Base-by-base conservation (phyloP, 2,329 filamentous ascomycete species). In the Ceratocystis diversiconidia region DNA sequence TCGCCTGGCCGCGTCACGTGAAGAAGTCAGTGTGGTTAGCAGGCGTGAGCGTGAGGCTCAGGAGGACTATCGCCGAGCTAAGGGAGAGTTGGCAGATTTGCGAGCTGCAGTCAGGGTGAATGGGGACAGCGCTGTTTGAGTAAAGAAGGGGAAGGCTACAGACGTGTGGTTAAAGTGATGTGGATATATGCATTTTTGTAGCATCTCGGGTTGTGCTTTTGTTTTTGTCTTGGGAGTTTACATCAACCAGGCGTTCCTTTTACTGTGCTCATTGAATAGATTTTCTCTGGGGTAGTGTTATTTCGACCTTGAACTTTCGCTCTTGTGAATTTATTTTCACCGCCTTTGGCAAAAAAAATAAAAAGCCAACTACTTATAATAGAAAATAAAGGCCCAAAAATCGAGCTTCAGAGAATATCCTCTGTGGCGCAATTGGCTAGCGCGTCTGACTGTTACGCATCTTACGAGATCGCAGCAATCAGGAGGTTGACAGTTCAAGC, bases 1-100 rank as follows among this genome's bases (percentile, higher is more conserved):
- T 65, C 81, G 94, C 36, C 77, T 97, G 63, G 88, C 88, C 70
- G 80, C 81, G 10, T 76, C 96, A 66, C 83, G 91, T 62, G 87
- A 89, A n/a, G 91, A 96, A 74, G 91, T 96, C 25, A 82, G 80
- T 5, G 89, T 89, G 70, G 82, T 97, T 8, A 89, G 85, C 70
- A 84, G 84, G 70, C 80, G 92, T 69, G 92, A 97, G 78, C 81
- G 92, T 67, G 90, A 96, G 76, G 91, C 90, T 5, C 94, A 99
- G 76, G 91, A 96, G 69, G 74, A 87, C 71, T 99, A 94, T 73
- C 82, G 89, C 70, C 78, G 77, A 69, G 83, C 85, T 67, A 90
- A 83, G 75, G 89, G 91, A 60, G 94, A 97, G 78, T 74, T 96
- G 70, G 83, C 86, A 61, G 78, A 76, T 64, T 76, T 95, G 70